These are phyloP conservation scores for Actinomortierella wolfii DNA, from an alignment of 371 early-diverging fungal genomes.

Conservation along the genomic window DNA sequence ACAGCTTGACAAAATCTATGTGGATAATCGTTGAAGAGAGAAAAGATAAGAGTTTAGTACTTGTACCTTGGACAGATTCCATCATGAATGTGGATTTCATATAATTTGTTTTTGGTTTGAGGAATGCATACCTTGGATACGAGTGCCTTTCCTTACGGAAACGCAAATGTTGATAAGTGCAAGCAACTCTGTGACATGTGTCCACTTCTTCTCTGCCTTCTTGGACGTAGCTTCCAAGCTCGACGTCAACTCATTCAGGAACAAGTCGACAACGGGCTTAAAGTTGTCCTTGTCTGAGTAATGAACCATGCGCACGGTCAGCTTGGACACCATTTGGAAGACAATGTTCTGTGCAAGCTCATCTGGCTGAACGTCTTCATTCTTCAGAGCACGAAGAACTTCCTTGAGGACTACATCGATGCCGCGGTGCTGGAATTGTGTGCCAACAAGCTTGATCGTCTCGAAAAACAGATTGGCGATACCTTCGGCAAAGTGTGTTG, in stretches of 20 bases:
- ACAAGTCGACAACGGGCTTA: constrained; percentile 54
- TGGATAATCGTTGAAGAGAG: not conserved
- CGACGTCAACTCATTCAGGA: constrained; percentile 50
- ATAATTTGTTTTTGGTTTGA: not conserved
- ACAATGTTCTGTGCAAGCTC: constrained; percentile 28
- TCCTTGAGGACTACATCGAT: constrained; percentile 41
- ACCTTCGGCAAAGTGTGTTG: constrained; percentile 70
- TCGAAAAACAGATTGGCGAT: constrained; percentile 82
- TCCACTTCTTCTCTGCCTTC: constrained; percentile 41
- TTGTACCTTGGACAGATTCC: not conserved
- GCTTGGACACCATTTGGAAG: constrained; percentile 47
- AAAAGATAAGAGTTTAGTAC: not conserved
- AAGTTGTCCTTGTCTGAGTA: constrained; percentile 60
- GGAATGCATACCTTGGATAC: constrained; percentile 55
- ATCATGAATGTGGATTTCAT: constrained; percentile 1
- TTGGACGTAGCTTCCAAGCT: constrained; percentile 24
- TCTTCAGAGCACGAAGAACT: constrained; percentile 30
- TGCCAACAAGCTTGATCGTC: constrained; percentile 63
- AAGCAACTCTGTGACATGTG: constrained; percentile 48
- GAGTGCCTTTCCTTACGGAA: constrained; percentile 61
- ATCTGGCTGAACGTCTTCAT: constrained; percentile 21
- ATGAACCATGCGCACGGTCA: constrained; percentile 59
- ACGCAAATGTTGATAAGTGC: constrained; percentile 55
- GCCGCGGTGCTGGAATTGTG: constrained; percentile 34
- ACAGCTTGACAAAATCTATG: constrained; percentile 43